These are phyloP conservation scores for Fomitopsis betulina DNA, from an alignment of 1,284 basidiomycete genomes.

Conservation along the genomic window DNA sequence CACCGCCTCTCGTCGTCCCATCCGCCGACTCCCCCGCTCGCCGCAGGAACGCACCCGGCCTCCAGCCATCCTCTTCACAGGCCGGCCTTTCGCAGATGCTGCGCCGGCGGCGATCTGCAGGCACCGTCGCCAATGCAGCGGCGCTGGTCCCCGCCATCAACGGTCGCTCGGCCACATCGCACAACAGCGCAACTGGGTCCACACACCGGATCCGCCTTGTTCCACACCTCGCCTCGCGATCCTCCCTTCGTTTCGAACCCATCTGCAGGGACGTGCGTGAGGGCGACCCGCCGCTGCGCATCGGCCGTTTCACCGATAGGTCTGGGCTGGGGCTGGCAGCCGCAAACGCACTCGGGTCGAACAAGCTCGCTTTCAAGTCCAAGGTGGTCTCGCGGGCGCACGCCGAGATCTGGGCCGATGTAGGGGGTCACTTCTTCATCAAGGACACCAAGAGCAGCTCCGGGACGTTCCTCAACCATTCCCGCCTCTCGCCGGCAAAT, in stretches of 20 bases:
- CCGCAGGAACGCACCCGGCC: constrained; percentile 24
- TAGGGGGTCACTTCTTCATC: constrained; percentile 74
- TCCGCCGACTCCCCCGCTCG: constrained; percentile 15
- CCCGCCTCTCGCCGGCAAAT: constrained; percentile 82
- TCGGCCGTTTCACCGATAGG: constrained; percentile 89
- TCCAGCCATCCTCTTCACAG: constrained; percentile 27
- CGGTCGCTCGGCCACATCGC: constrained; percentile 20
- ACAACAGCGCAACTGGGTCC: constrained; percentile 12
- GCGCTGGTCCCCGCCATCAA: constrained; percentile 25
- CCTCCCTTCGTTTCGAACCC: constrained; percentile 90
- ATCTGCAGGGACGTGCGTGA: constrained; percentile 81
- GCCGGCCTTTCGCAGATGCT: constrained; percentile 32
- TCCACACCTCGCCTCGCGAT: constrained; percentile 87
- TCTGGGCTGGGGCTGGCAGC: constrained; percentile 64
- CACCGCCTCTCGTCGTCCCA: constrained; percentile 23
- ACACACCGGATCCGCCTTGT: constrained; percentile 78
- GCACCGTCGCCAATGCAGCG: constrained; percentile 27
- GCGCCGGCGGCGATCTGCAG: constrained; percentile 32
- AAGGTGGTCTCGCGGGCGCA: constrained; percentile 95
- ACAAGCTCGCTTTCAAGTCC: constrained; percentile 92
- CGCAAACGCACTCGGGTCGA: constrained; percentile 66
- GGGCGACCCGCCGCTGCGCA: constrained; percentile 70
- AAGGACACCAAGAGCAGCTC: constrained; percentile 88
- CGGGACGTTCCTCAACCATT: constrained; percentile 96
- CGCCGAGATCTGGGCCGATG: constrained; percentile 88